Base-by-base conservation (phyloP, 148 eudicot genomes). In the Camellia japonica region DNA sequence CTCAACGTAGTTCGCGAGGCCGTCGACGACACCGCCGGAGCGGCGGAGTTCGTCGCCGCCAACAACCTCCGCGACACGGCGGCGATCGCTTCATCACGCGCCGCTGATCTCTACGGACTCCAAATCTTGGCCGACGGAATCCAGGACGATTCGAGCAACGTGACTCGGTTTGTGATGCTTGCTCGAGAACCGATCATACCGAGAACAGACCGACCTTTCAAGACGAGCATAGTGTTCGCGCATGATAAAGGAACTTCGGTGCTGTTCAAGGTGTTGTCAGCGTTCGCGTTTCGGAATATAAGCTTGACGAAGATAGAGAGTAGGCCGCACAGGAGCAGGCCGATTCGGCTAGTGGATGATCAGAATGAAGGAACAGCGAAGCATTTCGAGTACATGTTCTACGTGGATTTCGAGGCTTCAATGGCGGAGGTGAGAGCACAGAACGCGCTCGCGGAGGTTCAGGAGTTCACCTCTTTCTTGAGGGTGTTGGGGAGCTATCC, bases 401-500 rank as follows among this genome's bases (percentile, higher is more conserved):
- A 96, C n/a, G 93, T 96, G 0, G 99, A 96, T 78, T 96, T 96
- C 42, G 97, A 93, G 81, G 99, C 99, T 0, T 96, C 99, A 0
- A 88, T 96, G 97, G 99, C 98, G 18, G 99, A 96, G 58, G 78
- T 88, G 43, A 84, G 99, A 70, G 97, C 99, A 0, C 99, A 96
- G 82, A 96, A 96, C 77, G 99, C 99, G 18, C 84, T 96, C 0
- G 93, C 98, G 0, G 99, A 96, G 82, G 99, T 96, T 15, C 99
- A 96, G 73, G 99, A 96, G 80, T 96, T 93, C 86, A 96, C 99
- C 0, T 89, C 97, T 11, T 96, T 93, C 81, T 78, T 96, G 83
- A 85, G 98, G 89, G 99, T 96, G 67, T 72, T 96, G 85, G 99
- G 99, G 1, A 96, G 99, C 70, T 96, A 96, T 76, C 99, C 99